These are phyloP conservation scores for Thermochaetoides dissita DNA, from an alignment of 2,329 filamentous ascomycete species.

Conservation along the genomic window DNA sequence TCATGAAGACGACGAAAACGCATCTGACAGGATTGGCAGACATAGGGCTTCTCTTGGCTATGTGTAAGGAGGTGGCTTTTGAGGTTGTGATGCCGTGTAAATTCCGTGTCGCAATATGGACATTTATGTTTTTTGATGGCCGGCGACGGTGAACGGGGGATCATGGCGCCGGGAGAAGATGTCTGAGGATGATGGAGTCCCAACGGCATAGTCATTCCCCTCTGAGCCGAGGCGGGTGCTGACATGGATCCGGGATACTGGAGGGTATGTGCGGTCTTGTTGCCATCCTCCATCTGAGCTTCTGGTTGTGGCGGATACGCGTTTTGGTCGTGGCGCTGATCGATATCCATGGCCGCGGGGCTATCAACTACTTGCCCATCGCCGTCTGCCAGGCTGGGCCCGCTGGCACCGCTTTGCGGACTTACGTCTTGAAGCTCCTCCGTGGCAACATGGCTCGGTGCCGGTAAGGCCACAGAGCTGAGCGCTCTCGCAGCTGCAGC, in stretches of 20 bases:
- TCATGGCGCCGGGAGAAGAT: background rate
- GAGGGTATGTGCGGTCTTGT: slow-evolving; percentile 33
- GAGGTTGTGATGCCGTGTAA: slow-evolving; percentile 91
- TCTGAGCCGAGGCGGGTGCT: slow-evolving; percentile 27
- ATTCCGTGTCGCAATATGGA: slow-evolving; percentile 90
- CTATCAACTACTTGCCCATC: slow-evolving; percentile 32
- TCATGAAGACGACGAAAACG: slow-evolving; percentile 89
- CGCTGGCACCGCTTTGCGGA: slow-evolving; percentile 27
- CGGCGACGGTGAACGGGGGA: slow-evolving; percentile 22
- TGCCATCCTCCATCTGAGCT: slow-evolving; percentile 32
- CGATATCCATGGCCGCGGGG: slow-evolving; percentile 41
- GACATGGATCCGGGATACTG: slow-evolving; percentile 40
- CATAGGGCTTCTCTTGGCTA: slow-evolving; percentile 94
- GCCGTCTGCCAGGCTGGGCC: slow-evolving; percentile 28
- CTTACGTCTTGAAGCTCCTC: slow-evolving; percentile 29
- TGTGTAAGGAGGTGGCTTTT: slow-evolving; percentile 96
- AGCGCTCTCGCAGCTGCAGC: slow-evolving; percentile 27
- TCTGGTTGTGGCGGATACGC: slow-evolving; percentile 26
- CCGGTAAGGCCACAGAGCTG: slow-evolving; percentile 19
- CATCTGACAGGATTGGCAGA: slow-evolving; percentile 85
- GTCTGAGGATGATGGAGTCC: slow-evolving; percentile 24
- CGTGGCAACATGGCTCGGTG: slow-evolving; percentile 20
- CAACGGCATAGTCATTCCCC: slow-evolving; percentile 42
- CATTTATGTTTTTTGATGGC: slow-evolving; percentile 83
- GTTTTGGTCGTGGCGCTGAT: slow-evolving; percentile 26